Evolutionary conservation across 2,329 filamentous ascomycete genomes (phyloP).

Genomic region (Trematosphaeria pertusa): DNA sequence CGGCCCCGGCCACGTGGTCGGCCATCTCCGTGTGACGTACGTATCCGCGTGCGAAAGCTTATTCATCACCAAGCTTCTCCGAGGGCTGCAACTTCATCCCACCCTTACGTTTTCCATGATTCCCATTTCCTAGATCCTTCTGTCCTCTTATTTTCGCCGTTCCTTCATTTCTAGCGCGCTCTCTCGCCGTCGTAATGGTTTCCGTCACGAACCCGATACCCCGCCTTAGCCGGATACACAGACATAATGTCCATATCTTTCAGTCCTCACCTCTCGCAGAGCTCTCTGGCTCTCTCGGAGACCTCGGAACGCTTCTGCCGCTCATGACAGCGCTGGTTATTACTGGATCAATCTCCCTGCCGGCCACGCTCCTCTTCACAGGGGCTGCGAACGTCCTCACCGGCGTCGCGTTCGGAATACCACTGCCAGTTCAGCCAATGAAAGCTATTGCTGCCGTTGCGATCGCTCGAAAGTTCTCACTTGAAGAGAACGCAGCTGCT

Average conservation of each 20-base stretch:
- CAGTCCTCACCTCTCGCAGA: constrained; percentile 69
- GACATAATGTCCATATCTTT: constrained; percentile 64
- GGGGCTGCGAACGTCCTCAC: constrained; percentile 87
- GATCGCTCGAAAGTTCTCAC: constrained; percentile 71
- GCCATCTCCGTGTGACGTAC: constrained; percentile 5
- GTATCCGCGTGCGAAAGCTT: constrained; percentile 2
- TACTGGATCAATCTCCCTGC: constrained; percentile 79
- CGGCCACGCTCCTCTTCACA: constrained; percentile 85
- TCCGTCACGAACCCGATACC: constrained; percentile 29
- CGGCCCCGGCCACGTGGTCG: constrained; percentile 11
- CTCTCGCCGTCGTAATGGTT: constrained; percentile 20
- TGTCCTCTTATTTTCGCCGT: not conserved
- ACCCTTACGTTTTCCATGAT: constrained; percentile 6
- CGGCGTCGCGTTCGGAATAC: constrained; percentile 83
- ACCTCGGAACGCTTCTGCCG: constrained; percentile 87
- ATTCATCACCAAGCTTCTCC: constrained; percentile 7
- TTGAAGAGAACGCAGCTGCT: constrained; percentile 78
- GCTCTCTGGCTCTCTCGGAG: constrained; percentile 86
- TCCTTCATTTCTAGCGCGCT: not conserved
- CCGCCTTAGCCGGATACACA: constrained; percentile 36
- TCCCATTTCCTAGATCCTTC: not conserved
- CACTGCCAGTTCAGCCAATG: constrained; percentile 88
- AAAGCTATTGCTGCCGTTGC: constrained; percentile 90
- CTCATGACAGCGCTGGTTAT: constrained; percentile 86
- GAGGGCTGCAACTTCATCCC: constrained; percentile 7